Base-by-base conservation (phyloP, 2,329 filamentous ascomycete genomes). In the Diplodia corticola region DNA sequence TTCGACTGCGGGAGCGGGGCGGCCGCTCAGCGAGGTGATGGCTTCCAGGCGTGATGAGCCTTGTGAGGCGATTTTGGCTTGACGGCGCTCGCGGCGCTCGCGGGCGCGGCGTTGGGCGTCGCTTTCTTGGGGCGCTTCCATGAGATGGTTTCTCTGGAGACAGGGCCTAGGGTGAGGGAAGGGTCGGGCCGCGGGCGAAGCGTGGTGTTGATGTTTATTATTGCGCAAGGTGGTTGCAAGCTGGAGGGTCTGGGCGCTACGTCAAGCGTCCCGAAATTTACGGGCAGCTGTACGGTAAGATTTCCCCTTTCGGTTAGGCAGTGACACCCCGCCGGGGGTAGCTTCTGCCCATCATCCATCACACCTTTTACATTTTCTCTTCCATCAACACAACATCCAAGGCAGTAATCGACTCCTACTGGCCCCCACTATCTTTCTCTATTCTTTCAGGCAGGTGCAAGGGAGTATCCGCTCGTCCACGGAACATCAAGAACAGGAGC, bases 11-110 rank as follows among this genome's bases (percentile, higher is more conserved):
- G 68, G 68, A 13, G 72, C 69, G 28, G 71, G 69, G 28, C 84
- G 83, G 30, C 87, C 88, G 65, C 88, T 76, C 28, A 92, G 79
- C 1, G 89, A 88, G 13, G 89, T 91, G 76, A 95, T 95, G 77
- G 86, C 90, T 72, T 91, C 88, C 68, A 95, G 79, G 68, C 91
- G 82, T 46, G 88, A 85, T 20, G 87, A 86, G 66, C 89, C 91
- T 67, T 89, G 88, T 59, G 88, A 87, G 72, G 85, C 86, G 78
- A 93, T 88, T 82, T 93, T 94, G 67, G 90, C 91, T 76, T 92
- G 89, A 57, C 91, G 86, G 46, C 90, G 87, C 77, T 93, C 91
- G 77, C 92, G 91, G 71, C 91, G 89, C 67, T 92, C 82, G 54
- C 91, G 88, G 44, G 89, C 89, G 78, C 92, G 88, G 67, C 77